Conservation (phyloP, 768 basidiomycete species). For the Hypholoma sublateritium region DNA sequence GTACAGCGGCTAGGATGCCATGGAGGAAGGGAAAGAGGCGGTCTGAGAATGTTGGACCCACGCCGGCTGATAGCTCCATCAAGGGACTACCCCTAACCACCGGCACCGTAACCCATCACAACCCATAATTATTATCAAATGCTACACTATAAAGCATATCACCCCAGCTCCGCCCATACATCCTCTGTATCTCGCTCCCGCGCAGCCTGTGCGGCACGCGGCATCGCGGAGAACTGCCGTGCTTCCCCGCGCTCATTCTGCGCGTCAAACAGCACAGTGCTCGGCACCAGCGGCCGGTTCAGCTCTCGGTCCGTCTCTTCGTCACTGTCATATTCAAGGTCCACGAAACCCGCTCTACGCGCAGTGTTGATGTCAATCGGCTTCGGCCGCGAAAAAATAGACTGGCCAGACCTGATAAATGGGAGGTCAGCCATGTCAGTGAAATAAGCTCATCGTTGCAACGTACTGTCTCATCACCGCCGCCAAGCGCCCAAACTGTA, state of each 20-base stretch:
- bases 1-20: constrained; percentile 11
- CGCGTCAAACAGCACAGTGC: constrained; percentile 67
- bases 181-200: constrained; percentile 64
- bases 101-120: background rate
- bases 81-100: constrained; percentile 5
- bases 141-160: constrained; percentile 1
- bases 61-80: constrained; percentile 15
- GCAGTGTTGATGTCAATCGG: constrained; percentile 81
- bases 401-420: constrained; percentile 72
- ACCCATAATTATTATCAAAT: constrained; percentile 5
- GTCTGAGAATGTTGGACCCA: constrained; percentile 17
- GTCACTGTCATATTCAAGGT: constrained; percentile 70
- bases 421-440: background rate
- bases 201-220: constrained; percentile 53
- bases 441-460: constrained; percentile 9
- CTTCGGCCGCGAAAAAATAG: constrained; percentile 83
- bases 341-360: constrained; percentile 67
- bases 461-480: constrained; percentile 92
- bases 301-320: constrained; percentile 66
- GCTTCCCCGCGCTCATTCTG: constrained; percentile 24
- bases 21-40: constrained; percentile 14
- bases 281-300: constrained; percentile 55
- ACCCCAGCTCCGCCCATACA: constrained; percentile 69
- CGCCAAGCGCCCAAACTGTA: constrained; percentile 91
- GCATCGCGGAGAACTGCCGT: constrained; percentile 52